Percentiles rank a stretch among this genome's conserved stretches.
These are phyloP conservation scores for Penicillium sp. DNA, from an alignment of 2,329 filamentous ascomycete species.

Conservation along the genomic window DNA sequence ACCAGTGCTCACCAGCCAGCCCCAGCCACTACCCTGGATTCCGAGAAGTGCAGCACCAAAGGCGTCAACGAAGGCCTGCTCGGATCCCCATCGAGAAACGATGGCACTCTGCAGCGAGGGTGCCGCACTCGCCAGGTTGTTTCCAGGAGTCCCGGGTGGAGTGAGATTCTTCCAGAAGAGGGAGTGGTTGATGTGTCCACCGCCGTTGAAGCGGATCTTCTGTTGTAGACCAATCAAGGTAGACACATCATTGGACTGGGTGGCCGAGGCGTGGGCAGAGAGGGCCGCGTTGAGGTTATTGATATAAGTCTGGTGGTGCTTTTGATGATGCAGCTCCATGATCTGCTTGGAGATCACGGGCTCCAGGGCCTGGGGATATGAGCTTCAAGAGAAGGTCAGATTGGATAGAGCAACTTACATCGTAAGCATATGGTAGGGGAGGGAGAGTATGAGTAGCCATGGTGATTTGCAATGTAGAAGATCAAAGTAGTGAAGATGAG, in stretches of 20 bases:
- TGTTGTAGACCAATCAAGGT: slow-evolving; percentile 62
- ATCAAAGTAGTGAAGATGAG: neutral
- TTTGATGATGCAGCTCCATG: slow-evolving; percentile 91
- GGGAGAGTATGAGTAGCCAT: slow-evolving; percentile 55
- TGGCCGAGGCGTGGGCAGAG: slow-evolving; percentile 57
- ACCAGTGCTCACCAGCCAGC: slow-evolving; percentile 69
- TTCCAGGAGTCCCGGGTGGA: slow-evolving; percentile 54
- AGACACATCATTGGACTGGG: slow-evolving; percentile 53
- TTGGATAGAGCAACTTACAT: slow-evolving; percentile 47
- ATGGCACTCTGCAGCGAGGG: slow-evolving; percentile 59
- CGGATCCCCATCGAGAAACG: slow-evolving; percentile 59
- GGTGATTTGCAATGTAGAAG: slow-evolving; percentile 4
- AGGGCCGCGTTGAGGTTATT: slow-evolving; percentile 76
- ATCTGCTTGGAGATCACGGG: slow-evolving; percentile 73
- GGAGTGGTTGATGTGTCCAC: slow-evolving; percentile 87
- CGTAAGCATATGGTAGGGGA: slow-evolving; percentile 61
- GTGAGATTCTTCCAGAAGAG: slow-evolving; percentile 85
- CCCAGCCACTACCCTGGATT: slow-evolving; percentile 82
- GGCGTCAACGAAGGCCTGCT: slow-evolving; percentile 59
- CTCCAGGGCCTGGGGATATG: slow-evolving; percentile 70
- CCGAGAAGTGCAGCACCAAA: slow-evolving; percentile 62
- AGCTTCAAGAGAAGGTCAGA: neutral
- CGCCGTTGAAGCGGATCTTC: slow-evolving; percentile 79
- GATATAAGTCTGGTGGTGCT: slow-evolving; percentile 91
- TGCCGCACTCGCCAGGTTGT: slow-evolving; percentile 50